A percentile compares a stretch with the other conserved stretches of the same genome.
These are phyloP conservation scores for Yarrowia yakushimensis DNA, from an alignment of 805 yeast species.

Conservation along the genomic window DNA sequence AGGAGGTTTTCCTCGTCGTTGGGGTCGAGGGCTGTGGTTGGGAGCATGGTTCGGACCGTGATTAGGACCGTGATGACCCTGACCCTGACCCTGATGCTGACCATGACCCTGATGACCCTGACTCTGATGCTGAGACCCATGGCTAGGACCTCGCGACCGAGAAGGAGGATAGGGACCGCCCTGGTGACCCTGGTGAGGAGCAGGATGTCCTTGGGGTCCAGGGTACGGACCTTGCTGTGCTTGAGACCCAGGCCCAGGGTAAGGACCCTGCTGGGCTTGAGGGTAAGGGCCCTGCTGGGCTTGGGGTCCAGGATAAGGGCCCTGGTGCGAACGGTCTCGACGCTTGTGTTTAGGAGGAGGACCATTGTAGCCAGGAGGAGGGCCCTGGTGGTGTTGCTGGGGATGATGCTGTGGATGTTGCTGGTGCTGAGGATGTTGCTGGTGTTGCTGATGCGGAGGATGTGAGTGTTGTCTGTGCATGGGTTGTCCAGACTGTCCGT, in stretches of 20 bases:
- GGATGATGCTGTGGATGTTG: background rate
- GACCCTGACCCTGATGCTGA: background rate
- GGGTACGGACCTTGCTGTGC: slow-evolving; percentile 2
- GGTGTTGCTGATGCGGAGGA: background rate
- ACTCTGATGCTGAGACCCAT: too few relatives aligned
- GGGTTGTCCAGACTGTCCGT: background rate
- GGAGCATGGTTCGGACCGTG: background rate
- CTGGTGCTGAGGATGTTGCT: background rate
- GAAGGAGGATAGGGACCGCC: too few relatives aligned
- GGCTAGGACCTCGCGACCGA: too few relatives aligned
- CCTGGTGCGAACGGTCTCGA: background rate
- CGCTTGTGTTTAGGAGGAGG: slow-evolving; percentile 4
- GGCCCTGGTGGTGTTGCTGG: background rate
- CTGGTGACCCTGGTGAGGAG: background rate
- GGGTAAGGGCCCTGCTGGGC: background rate
- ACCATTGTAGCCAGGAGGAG: background rate
- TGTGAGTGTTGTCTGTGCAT: slow-evolving; percentile 4
- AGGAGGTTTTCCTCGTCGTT: slow-evolving; percentile 3
- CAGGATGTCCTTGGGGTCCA: too few relatives aligned
- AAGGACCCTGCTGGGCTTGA: background rate
- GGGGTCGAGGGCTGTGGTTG: too few relatives aligned
- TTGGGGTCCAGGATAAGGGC: background rate
- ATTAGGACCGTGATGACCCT: background rate
- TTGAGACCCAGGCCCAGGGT: background rate
- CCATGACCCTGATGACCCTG: background rate